Base-by-base conservation (phyloP, 1,284 basidiomycete genomes). In the Apiotrichum siamense region DNA sequence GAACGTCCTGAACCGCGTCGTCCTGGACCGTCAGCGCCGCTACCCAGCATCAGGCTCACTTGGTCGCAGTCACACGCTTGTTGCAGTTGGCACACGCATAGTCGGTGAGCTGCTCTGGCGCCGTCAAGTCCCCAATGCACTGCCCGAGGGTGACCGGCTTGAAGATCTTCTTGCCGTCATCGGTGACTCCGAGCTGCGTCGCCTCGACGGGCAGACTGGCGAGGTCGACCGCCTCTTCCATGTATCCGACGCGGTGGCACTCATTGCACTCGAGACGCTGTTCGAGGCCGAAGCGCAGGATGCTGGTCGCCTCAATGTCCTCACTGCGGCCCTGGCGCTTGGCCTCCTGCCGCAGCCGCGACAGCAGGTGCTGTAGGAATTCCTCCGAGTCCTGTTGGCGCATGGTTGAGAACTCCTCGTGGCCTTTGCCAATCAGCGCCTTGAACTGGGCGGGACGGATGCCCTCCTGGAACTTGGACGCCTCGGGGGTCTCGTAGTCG, bases 381-480 rank as follows among this genome's bases (percentile, higher is more conserved):
- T 98, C 94, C 66, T 97, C 92, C 1, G 93, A 84, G 66, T 99
- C 94, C 70, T 98, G 94, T 73, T 98, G 93, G 39, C 83, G 81
- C 93, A 97, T 97, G 18, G 92, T 97, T 27, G 88, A 80, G 66
- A 98, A 98, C 75, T 97, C 94, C 45, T 83, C 82, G 66, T 98
- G 94, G 0, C 90, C 91, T 63, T 87, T 88, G 3, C 94, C 94
- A 32, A 97, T 81, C 15, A 97, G 80, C 1, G 83, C 77, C 73
- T 97, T 97, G 78, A 97, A 92, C 66, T 84, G 84, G 3, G 78
- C 79, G 0, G 94, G 96, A 33, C 81, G 81, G 46, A 98, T 76
- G 1, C 94, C 94, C 25, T 82, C 83, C 68, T 97, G 93, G 78
- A 94, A 97, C 13, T 67, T 69, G 10, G 67, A 67, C 32, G 61